These are phyloP conservation scores for Vaucheria bursata DNA, from an alignment of 352 stramenopile genomes.

Conservation along the genomic window DNA sequence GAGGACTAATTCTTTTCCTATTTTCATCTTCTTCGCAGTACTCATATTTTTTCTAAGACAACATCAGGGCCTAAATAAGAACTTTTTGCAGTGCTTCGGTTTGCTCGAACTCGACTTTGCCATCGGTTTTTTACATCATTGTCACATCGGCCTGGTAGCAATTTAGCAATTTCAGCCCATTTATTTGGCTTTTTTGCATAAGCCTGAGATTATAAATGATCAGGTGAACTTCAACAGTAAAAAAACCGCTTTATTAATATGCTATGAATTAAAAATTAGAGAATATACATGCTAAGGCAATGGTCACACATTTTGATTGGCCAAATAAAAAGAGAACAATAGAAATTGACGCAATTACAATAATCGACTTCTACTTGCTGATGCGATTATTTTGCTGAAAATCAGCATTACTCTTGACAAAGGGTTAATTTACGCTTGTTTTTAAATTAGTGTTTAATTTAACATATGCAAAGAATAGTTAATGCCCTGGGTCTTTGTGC, in stretches of 20 bases:
- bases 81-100: too few species aligned
- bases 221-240: background rate
- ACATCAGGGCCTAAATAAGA: too few species aligned
- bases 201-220: background rate
- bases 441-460: background rate
- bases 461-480: background rate
- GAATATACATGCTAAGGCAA: background rate
- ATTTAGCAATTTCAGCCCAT: too few species aligned
- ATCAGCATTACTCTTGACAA: background rate
- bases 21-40: too few species aligned
- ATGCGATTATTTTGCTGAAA: background rate
- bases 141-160: conserved; percentile 32
- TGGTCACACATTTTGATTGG: background rate
- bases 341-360: background rate
- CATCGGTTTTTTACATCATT: conserved; percentile 47
- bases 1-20: too few species aligned
- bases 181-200: too few species aligned
- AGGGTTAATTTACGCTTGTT: background rate
- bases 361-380: too few species aligned
- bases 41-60: too few species aligned
- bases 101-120: too few species aligned
- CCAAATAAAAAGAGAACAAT: background rate
- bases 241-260: background rate
- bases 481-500: conserved; percentile 20
- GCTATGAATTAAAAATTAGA: background rate